Evolutionary conservation across 768 basidiomycete genomes (phyloP).

Genomic region (Paxillus ammoniavirescens): DNA sequence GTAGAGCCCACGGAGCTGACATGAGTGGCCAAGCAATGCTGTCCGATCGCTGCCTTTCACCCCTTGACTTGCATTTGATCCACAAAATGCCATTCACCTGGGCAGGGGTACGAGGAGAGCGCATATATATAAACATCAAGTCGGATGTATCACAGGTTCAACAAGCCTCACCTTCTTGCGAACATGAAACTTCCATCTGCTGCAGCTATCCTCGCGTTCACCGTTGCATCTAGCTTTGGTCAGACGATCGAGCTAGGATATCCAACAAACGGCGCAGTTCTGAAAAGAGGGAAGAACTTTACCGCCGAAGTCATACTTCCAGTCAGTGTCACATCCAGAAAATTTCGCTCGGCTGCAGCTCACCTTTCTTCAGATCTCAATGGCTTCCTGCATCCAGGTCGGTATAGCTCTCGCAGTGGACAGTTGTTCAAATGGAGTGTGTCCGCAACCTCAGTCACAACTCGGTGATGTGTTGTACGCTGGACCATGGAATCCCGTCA

Average conservation of each 20-base stretch:
- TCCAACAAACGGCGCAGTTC: slow-evolving; percentile 5
- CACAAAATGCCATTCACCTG: too few species aligned
- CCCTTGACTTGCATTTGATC: too few species aligned
- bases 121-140: background rate
- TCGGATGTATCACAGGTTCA: background rate
- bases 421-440: too few species aligned
- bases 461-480: too few species aligned
- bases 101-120: background rate
- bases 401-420: background rate
- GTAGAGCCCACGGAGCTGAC: too few species aligned
- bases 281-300: slow-evolving; percentile 4
- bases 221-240: background rate
- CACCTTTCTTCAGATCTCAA: slow-evolving; percentile 1
- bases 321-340: background rate
- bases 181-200: slow-evolving; percentile 1
- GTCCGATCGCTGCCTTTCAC: too few species aligned
- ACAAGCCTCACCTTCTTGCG: background rate
- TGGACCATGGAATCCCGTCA: too few species aligned
- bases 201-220: background rate
- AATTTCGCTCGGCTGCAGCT: background rate
- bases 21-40: too few species aligned
- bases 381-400: slow-evolving; percentile 13
- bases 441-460: too few species aligned
- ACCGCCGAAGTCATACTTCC: slow-evolving; percentile 7
- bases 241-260: slow-evolving; percentile 12